Evolutionary conservation across 2,329 filamentous ascomycete genomes (phyloP), one percentile per base, ranked within the genome.

Genomic region (Hyphodiscus sp.): DNA sequence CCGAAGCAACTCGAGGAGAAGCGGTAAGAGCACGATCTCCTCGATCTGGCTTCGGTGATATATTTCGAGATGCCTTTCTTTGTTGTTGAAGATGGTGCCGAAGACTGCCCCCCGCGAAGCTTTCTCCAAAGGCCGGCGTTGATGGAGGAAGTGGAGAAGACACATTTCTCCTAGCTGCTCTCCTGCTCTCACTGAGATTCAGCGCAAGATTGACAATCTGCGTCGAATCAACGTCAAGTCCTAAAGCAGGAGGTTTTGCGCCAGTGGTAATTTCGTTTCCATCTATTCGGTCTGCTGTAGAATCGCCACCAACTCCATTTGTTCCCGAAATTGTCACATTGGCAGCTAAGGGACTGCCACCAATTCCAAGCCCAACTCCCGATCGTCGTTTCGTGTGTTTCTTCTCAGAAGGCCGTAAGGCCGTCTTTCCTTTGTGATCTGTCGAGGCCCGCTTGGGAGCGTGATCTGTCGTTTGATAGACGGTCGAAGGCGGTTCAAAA

Each of bases 131-230:
- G 64, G 64, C 26, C 68, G 53, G 41, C 6, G 58, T 42, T 18
- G 66, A 49, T 71, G 70, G 58, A 3, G 81, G 76, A 2, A 81
- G 64, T 3, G 80, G 79, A 4, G 75, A 62, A 20, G 64, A 68
- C 41, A 70, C 78, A 68, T 67, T 83, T 69, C 74, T 79, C 70
- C 75, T 80, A 69, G 73, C 82, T 57, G 76, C 87, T 65, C 82
- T 82, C 59, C 83, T 82, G 65, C 86, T 89, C 69, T 96, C 90
- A 73, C 88, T 95, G 48, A 97, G 72, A 59, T 86, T 94, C 62
- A 97, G 72, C 1, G 92, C 92, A 80, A 97, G 88, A 65, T 91
- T 91, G 43, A 97, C 90, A 59, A 97, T 95, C 69, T 96, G 89
- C 3, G 86, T 82, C 8, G 91, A 87, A 65, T 96, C 91, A 55